Base-by-base conservation (phyloP, 257 asterid species). In the Gentiana dahurica region DNA sequence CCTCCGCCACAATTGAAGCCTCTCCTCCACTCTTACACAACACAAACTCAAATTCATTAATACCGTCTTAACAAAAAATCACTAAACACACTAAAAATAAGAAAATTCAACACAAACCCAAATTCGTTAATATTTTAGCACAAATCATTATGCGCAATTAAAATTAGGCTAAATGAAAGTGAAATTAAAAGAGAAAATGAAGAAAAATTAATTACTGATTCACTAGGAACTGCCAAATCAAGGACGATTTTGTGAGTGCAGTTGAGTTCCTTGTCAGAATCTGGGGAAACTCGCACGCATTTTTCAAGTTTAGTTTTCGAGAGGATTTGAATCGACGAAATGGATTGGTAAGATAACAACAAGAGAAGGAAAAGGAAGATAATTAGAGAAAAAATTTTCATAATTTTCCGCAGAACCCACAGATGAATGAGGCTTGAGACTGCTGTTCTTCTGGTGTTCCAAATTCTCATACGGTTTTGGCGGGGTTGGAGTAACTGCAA, bases 1-100 rank as follows among this genome's bases (percentile, higher is more conserved):
- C 70, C 80, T 92, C 95, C 43, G 99, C 99, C 86, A 83, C 95
- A 70, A 92, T 57, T 0, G 95, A 88, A 58, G 95, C 94, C 75
- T 92, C 99, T 39, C 89, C 68, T 51, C 97, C 99, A 70, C 94
- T 84, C 99, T 92, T 62, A 62, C 43, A 49, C 44, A 32, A 57
- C 33, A 57, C 1, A 56, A 53, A 39, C 51, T 8, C 36, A 32
- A 8, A 11, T 1, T 3, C 2, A 1, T 7, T 2, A 55, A 2
- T 10, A 36, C 15, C 54, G 5, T 48, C 4, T 8, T n/a, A 3
- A 2, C 13, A 44, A 24, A 34, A 6, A 51, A 13, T 11, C 8
- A 38, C 2, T 6, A 9, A 56, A 36, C 5, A 11, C 35, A 52
- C n/a, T 49, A 34, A 10, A 33, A 8, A 53, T 24, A 38, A 3